These are phyloP conservation scores for Didymella pomorum DNA, from an alignment of 2,329 filamentous ascomycete species.

Conservation along the genomic window DNA sequence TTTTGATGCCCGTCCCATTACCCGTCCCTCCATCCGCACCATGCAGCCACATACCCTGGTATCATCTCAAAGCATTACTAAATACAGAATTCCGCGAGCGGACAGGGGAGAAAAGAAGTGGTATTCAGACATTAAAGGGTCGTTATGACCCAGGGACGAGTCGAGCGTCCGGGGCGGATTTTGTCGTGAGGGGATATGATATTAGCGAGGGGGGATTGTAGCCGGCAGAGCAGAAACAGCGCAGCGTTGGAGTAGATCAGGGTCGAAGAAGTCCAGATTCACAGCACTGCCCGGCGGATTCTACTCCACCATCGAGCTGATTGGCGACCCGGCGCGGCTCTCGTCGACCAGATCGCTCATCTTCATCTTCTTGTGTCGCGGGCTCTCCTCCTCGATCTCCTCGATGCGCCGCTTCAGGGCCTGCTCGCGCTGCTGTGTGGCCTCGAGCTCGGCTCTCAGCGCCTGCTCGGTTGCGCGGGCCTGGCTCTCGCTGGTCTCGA, in stretches of 20 bases:
- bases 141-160: conserved; percentile 37
- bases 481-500: conserved; percentile 78
- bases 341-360: conserved; percentile 63
- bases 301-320: conserved; percentile 43
- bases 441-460: conserved; percentile 70
- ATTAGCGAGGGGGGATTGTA: background rate
- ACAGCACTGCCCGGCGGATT: conserved; percentile 6
- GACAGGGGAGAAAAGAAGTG: conserved; percentile 26
- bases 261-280: conserved; percentile 10
- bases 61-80: conserved; percentile 36
- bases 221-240: background rate
- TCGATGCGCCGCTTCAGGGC: conserved; percentile 83
- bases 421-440: conserved; percentile 79
- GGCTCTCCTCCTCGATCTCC: conserved; percentile 62
- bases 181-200: conserved; percentile 8
- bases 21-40: background rate
- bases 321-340: conserved; percentile 47
- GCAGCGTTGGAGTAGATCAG: conserved; percentile 17
- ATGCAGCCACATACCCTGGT: conserved; percentile 27
- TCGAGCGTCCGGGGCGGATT: background rate
- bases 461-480: conserved; percentile 65
- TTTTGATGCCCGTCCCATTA: background rate
- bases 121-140: conserved; percentile 50
- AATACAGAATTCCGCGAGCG: conserved; percentile 30
- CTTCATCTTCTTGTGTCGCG: conserved; percentile 64